phyloP scores from a whole-genome alignment of 352 stramenopile species.

The Blastocystis sp. region DNA sequence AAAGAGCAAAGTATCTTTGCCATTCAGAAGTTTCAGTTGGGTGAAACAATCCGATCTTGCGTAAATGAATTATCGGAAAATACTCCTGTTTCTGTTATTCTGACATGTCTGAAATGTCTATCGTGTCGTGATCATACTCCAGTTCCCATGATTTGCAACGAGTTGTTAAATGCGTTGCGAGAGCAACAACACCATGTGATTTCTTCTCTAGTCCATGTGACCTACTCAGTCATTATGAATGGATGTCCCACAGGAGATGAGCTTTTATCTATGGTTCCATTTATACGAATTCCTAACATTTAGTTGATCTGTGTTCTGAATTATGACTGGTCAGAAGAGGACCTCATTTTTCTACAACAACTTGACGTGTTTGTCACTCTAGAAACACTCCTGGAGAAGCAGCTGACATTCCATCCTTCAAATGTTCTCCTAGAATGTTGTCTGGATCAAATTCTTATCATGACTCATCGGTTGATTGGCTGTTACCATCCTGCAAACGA shows the following conservation, averaged over 20 bases:
- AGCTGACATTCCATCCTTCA: background rate
- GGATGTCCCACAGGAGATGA: background rate
- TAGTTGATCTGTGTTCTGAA: background rate
- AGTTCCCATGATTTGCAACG: background rate
- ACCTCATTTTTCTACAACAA: conserved; percentile 38
- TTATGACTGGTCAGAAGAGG: background rate
- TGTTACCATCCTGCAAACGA: background rate
- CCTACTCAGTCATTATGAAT: background rate
- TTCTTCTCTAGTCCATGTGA: background rate
- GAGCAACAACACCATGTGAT: background rate
- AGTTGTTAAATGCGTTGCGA: background rate
- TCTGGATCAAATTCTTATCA: background rate
- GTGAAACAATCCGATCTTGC: background rate
- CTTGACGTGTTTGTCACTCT: conserved; percentile 6
- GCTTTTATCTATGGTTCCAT: background rate
- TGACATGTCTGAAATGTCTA: background rate
- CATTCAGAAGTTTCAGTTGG: background rate
- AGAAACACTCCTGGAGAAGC: background rate
- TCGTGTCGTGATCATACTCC: background rate
- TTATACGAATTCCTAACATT: background rate
- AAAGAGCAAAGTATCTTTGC: background rate
- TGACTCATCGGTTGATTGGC: background rate
- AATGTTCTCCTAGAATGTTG: background rate
- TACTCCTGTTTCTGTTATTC: background rate
- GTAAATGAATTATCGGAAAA: background rate